Evolutionary conservation across 192 early-diverging fungal genomes (phyloP), one percentile per base, ranked within the genome.

Genomic region (Coemansia sp.): DNA sequence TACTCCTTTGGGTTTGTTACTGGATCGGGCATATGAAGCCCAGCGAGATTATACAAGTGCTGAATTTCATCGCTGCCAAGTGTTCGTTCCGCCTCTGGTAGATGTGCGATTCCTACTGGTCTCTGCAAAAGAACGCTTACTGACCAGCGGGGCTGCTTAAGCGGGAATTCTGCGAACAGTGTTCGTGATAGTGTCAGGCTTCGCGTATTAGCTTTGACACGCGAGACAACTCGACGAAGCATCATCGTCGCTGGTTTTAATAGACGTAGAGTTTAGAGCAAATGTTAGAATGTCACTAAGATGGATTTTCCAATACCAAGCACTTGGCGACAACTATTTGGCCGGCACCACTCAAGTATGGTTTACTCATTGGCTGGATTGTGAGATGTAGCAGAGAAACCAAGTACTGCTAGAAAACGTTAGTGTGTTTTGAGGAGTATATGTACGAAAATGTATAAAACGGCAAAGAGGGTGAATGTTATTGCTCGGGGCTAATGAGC

Each of bases 1-100:
- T 62, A 37, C 6, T 64, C 62, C 7, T 64, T 17, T 29, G 70
- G 9, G 2, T 69, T 19, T 1, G 45, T n/a, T 16, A 24, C 35
- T 9, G 67, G 59, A 29, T 70, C 70, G 3, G 73, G 70, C 60
- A 72, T 62, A 1, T 57, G 40, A 19, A 81, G 73, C 2, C 78
- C 78, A 21, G 73, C 51, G 34, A 81, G 70, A 5, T 62, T 45
- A 21, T 73, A 69, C 16, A 81, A 54, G 27, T 67, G 78, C 21
- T 42, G 51, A 7, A 81, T 59, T 4, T 73, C 70, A 9, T 7
- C 40, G 0, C 27, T 34, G 35, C 57, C 42, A 13, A 75, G 56
- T 0, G 64, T 46, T 9, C 44, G 19, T 31, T 75, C 67, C 3
- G 69, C 21, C 64, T 66, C 31, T 34, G 53, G 21, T 45, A 40